Percentiles rank a stretch among this genome's conserved stretches.
phyloP scores from a whole-genome alignment of 2,329 filamentous ascomycete genomes.

The Catunica adiposa region DNA sequence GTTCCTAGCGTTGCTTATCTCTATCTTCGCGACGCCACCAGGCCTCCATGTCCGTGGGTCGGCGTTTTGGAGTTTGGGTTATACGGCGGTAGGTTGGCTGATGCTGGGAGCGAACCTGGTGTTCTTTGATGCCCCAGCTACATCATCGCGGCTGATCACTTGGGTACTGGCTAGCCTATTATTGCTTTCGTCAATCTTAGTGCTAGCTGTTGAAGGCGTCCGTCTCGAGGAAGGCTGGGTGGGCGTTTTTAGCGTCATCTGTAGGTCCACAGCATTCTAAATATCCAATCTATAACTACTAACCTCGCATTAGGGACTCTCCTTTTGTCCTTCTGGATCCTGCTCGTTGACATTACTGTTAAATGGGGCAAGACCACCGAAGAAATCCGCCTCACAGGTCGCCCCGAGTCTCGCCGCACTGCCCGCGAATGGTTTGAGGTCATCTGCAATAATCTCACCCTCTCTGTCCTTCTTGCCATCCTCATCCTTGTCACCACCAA shows the following conservation, averaged over 20 bases:
- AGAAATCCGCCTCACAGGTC: constrained; percentile 79
- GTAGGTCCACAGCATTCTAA: constrained; percentile 20
- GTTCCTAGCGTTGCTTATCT: constrained; percentile 83
- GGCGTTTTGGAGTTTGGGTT: constrained; percentile 82
- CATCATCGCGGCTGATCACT: constrained; percentile 57
- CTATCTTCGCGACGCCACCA: constrained; percentile 78
- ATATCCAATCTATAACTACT: background rate
- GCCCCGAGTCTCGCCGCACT: constrained; percentile 68
- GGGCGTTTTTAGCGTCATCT: constrained; percentile 70
- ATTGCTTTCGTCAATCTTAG: constrained; percentile 56
- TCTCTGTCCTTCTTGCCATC: constrained; percentile 43
- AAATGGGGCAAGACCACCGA: constrained; percentile 86
- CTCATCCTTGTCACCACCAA: constrained; percentile 63
- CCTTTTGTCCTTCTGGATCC: constrained; percentile 61
- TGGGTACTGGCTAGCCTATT: constrained; percentile 40
- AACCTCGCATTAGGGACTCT: constrained; percentile 41
- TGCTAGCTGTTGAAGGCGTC: constrained; percentile 56
- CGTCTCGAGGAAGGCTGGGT: constrained; percentile 80
- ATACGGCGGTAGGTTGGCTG: constrained; percentile 58
- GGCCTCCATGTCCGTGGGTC: constrained; percentile 73
- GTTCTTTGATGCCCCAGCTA: constrained; percentile 77
- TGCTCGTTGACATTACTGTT: constrained; percentile 66
- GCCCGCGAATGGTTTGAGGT: constrained; percentile 74
- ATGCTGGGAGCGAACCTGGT: constrained; percentile 62
- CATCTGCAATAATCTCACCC: constrained; percentile 49